Base-by-base conservation (phyloP, 1,284 basidiomycete genomes). In the Microbotryum violaceum region DNA sequence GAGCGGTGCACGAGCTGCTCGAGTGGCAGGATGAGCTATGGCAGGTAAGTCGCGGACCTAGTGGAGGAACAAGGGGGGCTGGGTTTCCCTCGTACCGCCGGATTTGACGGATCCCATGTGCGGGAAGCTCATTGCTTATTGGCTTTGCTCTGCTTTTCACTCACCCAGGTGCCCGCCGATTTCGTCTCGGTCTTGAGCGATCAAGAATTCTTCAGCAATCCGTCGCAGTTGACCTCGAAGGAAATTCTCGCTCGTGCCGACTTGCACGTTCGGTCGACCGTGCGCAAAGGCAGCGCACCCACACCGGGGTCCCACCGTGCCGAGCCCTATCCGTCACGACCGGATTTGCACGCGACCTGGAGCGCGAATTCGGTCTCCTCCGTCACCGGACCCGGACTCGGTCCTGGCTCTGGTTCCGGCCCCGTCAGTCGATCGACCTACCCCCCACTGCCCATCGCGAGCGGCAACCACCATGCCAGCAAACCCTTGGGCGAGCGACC, bases 1-100 rank as follows among this genome's bases (percentile, higher is more conserved):
- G 82, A 37, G 91, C 91, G 49, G 83, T 94, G 61, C 88, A 89
- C 56, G 81, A 84, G 51, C 78, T 97, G 56, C 79, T 99, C 61
- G 91, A 97, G 78, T 83, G 88, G 70, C 94, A 98, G 77, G 94
- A 98, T 78, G 88, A 92, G 73, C 91, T 90, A 74, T 94, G 87
- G 78, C 83, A 83, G 42, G 89, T 96, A 57, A 37, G 68, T 45
- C 14, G 31, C 31, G 31, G 31, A 31, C 4, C 10, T 25, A 10
- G 18, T 6, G 29, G n/a, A 16, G 10, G 29, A 55, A 56, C 57
- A 59, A 31, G 9, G 7, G 31, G 31, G 31, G 31, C 6, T 27
- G 31, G 31, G 31, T 8, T 31, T 31, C 31, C 7, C 31, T 10
- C 31, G 9, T 8, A 1, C 8, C 31, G 31, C 31, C 31, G 31